Base-by-base conservation (phyloP, 2,329 filamentous ascomycete species). In the Fusarium hostae region DNA sequence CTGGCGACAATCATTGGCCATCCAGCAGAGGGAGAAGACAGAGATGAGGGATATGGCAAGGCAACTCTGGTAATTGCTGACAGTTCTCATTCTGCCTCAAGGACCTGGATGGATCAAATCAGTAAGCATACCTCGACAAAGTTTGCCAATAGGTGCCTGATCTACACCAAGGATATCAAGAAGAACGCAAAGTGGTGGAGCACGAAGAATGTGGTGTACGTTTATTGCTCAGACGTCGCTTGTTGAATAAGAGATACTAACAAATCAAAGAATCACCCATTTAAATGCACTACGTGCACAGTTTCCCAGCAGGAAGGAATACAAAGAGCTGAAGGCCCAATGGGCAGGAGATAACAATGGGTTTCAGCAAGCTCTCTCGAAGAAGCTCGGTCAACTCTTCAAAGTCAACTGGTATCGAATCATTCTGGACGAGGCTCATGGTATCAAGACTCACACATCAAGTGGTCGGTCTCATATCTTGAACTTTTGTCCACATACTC, bases 1-100 rank as follows among this genome's bases (percentile, higher is more conserved):
- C 5, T 97, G n/a, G 88, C 93, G 2, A 85, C 96, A 35, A 91
- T 96, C 61, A 83, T 92, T 2, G 87, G 88, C 2, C 86, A 90
- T 13, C 84, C 83, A 0, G 85, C 83, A 0, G 72, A 80, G 1
- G 63, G 82, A 13, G 81, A 85, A 24, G 81, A 86, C 8, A 51
- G 54, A 35, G 52, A 0, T 64, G 74, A 48, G 0, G n/a, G 8
- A 3, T 86, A 79, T 75, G 84, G 81, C 78, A 65, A 71, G 0
- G 66, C 72, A 0, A 84, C 82, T 0, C 54, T 84, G 12, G 62
- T 84, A 0, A 68, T 84, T 8, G 78, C 59, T 2, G 59, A 62
- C 10, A 39, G 5, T 2, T 0, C 10, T 0, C 13, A 39, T 1
- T 32, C 59, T n/a, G 51, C 51, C 2, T 4, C 7, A 2, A 5